These are phyloP conservation scores for Populus deltoides DNA, from an alignment of 345 rosid species.

Conservation along the genomic window DNA sequence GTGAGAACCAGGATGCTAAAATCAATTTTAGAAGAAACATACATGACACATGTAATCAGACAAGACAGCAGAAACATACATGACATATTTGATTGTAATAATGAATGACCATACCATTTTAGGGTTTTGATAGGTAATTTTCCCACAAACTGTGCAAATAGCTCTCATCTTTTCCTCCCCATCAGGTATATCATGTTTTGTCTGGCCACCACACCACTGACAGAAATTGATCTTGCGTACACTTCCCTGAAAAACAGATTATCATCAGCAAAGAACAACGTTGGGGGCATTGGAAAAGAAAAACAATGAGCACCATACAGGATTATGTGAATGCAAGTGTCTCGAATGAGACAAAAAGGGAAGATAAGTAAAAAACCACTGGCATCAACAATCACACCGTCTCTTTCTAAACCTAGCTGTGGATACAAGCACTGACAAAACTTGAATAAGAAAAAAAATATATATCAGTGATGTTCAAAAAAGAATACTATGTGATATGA, in stretches of 20 bases:
- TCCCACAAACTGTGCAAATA: conserved; percentile 73
- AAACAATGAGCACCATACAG: background rate
- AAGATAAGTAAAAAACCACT: background rate
- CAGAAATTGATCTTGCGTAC: conserved; percentile 74
- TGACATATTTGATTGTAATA: background rate
- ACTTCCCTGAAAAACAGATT: conserved; percentile 43
- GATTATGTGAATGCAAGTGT: background rate
- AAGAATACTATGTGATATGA: background rate
- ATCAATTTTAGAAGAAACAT: background rate
- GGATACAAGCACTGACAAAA: too few species aligned
- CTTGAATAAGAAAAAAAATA: background rate
- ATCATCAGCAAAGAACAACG: background rate
- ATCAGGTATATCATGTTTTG: conserved; percentile 80
- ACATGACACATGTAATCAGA: background rate
- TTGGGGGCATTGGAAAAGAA: background rate
- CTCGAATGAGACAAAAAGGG: background rate
- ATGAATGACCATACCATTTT: conserved; percentile 62
- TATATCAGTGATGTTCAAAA: background rate
- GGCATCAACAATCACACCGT: background rate
- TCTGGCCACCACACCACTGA: conserved; percentile 96
- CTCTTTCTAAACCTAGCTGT: background rate
- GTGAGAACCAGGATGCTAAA: background rate
- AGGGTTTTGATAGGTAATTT: conserved; percentile 88
- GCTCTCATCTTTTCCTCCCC: conserved; percentile 93
- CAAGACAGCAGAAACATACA: background rate